These are phyloP conservation scores for Salix caprea DNA, from an alignment of 345 rosid species.

Conservation along the genomic window DNA sequence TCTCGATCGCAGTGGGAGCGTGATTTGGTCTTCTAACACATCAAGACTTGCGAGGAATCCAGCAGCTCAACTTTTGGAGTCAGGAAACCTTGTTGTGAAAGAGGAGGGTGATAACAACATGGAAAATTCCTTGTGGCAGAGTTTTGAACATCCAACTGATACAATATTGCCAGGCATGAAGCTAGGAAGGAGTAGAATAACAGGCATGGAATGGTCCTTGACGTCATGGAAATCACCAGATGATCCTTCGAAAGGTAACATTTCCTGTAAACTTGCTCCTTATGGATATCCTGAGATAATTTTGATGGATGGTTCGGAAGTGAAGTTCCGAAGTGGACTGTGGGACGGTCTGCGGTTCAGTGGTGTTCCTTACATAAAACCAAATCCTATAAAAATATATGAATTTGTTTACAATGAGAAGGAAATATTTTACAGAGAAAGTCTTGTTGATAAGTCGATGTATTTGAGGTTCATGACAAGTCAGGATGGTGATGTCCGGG, in stretches of 20 bases:
- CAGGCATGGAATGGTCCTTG: not conserved
- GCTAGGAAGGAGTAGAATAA: not conserved
- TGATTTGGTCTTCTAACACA: not conserved
- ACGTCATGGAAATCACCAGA: slow-evolving; percentile 35
- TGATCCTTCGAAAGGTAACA: slow-evolving; percentile 38
- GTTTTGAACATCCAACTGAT: no score
- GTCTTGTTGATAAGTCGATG: no score
- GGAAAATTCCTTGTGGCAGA: no score
- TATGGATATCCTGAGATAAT: slow-evolving; percentile 25
- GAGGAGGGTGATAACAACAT: no score
- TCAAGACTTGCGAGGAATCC: not conserved
- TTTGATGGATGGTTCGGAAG: slow-evolving; percentile 11
- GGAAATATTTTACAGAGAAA: no score
- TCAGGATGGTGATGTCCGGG: no score
- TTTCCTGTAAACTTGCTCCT: slow-evolving; percentile 1
- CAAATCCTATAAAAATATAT: not conserved
- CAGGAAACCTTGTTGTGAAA: no score
- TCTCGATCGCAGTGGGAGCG: not conserved
- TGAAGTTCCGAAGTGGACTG: slow-evolving; percentile 23
- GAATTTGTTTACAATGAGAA: not conserved
- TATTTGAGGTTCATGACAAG: no score
- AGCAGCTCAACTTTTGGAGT: no score
- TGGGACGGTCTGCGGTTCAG: slow-evolving; percentile 31
- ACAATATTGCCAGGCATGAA: no score
- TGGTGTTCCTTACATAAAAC: not conserved